Evolutionary conservation across 208 protist species (phyloP), one percentile per base, ranked within the genome.

Genomic region (Angomonas ambiguus): DNA sequence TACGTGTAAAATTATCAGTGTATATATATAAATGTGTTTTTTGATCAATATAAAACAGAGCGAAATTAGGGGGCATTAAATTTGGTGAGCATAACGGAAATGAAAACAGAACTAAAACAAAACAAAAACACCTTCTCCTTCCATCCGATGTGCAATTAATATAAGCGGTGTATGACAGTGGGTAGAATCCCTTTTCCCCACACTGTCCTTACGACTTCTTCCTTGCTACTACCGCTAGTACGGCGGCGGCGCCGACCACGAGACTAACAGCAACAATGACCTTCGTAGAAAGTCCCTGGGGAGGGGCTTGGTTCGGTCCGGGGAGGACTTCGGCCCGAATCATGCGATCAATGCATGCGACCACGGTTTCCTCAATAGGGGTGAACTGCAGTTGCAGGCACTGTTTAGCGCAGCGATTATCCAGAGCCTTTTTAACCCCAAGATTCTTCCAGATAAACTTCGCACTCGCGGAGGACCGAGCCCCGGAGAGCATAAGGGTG

Each of bases 391-490:
- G 41, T 1, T 76, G 84, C 22, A 96, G 83, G 35, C 77, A 76
- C 31, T 80, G 61, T 34, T 63, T 59, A 3, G 86, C 86, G 28
- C 74, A 73, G 42, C 58, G 76, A 35, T 87, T 83, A 65, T 92
- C 79, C 2, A 96, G 80, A 18, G 45, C 70, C 62, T 93, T 93
- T n/a, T 74, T 70, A 1, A 91, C 88, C 20, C 91, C 91, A 22
- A 94, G 72, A 62, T 71, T 93, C 57, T 82, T 82, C 91, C 91
- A 96, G 10, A 94, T 72, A 49, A 88, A 90, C 56, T 79, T 67
- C 33, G 94, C 61, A 58, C 91, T 94, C 42, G 82, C 78, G 49
- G 74, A 73, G 35, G 81, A 69, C 48, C 84, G 74, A 18, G 77
- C 68, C 0, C 72, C 62, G 27, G 79, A 80, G 34, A 96, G 72